Base-by-base conservation (phyloP, 2,329 filamentous ascomycete genomes). In the Aureobasidium sp. region DNA sequence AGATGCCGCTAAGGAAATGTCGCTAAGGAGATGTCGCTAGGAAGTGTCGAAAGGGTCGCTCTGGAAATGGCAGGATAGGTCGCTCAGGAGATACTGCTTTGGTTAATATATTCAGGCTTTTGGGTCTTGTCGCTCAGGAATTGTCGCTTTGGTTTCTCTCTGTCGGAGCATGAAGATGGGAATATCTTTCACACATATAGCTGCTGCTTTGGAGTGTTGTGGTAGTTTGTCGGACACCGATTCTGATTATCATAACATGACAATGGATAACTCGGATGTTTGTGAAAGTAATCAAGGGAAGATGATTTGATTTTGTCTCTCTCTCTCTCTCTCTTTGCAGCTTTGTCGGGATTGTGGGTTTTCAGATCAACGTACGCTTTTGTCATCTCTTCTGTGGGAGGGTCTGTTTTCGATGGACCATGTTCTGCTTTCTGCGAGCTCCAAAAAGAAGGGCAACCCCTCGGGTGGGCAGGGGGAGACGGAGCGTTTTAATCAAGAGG, bases 21-120 rank as follows among this genome's bases (percentile, higher is more conserved):
- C 50, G 35, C 37, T 42, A 22, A 29, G 52, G 3, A 19, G 42
- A 33, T 22, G 53, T 57, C 39, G 52, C 52, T 56, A 15, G 52
- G 52, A 37, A 15, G 12, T 44, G 52, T 19, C 42, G 44, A 29
- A 9, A 45, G 11, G 17, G 40, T 48, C 12, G 56, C 56, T 59
- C 33, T 31, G 56, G 56, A 44, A 29, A 29, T 17, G 5, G 27
- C 40, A 17, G 27, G 50, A 17, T 33, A 24, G 17, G 40, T 48
- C 11, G 56, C 56, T 59, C 44, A 31, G 54, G 54, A 42, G 33
- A 33, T 59, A 29, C 44, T 59, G 54, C 54, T 59, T 59, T 58
- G 56, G 56, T 59, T 40, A 40, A 27, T 59, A n/a, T 24, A 2
- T 39, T 14, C 4, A 12, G 11, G 31, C n/a, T 22, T 44, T 40